Percentiles rank a stretch among this genome's conserved stretches.
These are phyloP conservation scores for Penicillium decumbens DNA, from an alignment of 2,329 filamentous ascomycete genomes.

Conservation along the genomic window DNA sequence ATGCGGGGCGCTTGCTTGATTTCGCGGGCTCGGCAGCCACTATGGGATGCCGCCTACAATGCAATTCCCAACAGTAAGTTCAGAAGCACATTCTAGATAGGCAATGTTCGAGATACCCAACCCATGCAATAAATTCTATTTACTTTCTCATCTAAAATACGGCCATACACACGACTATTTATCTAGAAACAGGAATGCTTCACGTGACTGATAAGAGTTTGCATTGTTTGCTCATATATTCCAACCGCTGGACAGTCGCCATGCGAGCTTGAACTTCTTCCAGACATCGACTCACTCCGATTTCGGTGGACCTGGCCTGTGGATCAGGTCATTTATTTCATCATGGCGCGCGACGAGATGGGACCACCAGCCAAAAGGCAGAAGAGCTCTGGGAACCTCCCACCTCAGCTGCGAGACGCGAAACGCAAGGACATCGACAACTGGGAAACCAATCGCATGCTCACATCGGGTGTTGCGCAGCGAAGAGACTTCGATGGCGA, in stretches of 20 bases:
- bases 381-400: slow-evolving; percentile 35
- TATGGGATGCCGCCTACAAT: neutral
- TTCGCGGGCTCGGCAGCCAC: slow-evolving; percentile 11
- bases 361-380: slow-evolving; percentile 38
- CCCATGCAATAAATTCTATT: neutral
- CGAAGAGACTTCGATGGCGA: slow-evolving; percentile 73
- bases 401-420: slow-evolving; percentile 37
- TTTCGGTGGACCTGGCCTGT: neutral
- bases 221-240: slow-evolving; percentile 25
- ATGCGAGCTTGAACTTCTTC: slow-evolving; percentile 4
- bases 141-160: neutral
- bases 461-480: slow-evolving; percentile 92
- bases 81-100: neutral
- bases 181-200: neutral
- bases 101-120: neutral
- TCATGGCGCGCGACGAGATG: slow-evolving; percentile 35
- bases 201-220: slow-evolving; percentile 30
- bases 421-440: slow-evolving; percentile 93
- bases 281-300: neutral
- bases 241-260: slow-evolving; percentile 7
- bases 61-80: neutral
- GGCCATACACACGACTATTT: neutral
- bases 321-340: slow-evolving; percentile 1
- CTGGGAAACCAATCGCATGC: slow-evolving; percentile 98
- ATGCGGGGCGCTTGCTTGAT: slow-evolving; percentile 29